Base-by-base conservation (phyloP, 768 basidiomycete species). In the Cystobasidiopsis lactophilus region DNA sequence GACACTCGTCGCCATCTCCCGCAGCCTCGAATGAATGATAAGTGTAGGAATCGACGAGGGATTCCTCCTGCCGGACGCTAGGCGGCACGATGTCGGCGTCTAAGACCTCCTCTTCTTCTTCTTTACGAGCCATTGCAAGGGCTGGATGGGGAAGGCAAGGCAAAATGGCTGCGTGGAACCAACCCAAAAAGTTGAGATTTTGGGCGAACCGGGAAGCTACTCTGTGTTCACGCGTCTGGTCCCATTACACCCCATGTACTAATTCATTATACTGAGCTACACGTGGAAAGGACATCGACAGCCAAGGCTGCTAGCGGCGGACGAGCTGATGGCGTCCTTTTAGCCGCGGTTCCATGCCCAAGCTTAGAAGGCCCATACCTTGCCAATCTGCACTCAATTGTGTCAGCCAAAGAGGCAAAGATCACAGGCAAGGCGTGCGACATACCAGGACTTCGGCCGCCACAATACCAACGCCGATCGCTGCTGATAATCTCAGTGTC, bases 1-100 rank as follows among this genome's bases (percentile, higher is more conserved):
- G 84, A 69, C 58, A 60, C 21, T 57, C 57, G 37, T 58, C 58
- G 23, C 37, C 50, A n/a, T n/a, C n/a, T n/a, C n/a, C n/a, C n/a
- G n/a, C n/a, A n/a, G n/a, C n/a, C 19, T 58, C 53, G 23, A 27
- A 57, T 14, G 60, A 60, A 46, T 64, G 63, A 23, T 55, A 64
- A 5, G 63, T 64, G 58, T 62, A 64, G 5, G 58, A 56, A 29
- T 59, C 55, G 37, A 57, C 29, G 3, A 64, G 56, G 1, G 63
- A 47, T 5, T 37, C 27, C 21, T 21, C 39, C 18, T 26, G 46
- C 10, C 50, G 52, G 23, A 61, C 56, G 27, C 56, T 51, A 13
- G 60, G 60, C 9, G 50, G 50, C 16, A 30, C 24, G 10, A 47
- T 26, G 16, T 47, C 24, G 45, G 27, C 19, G 10, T 43, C 11